phyloP scores from a whole-genome alignment of 768 basidiomycete species.

The Grammothele lineata region DNA sequence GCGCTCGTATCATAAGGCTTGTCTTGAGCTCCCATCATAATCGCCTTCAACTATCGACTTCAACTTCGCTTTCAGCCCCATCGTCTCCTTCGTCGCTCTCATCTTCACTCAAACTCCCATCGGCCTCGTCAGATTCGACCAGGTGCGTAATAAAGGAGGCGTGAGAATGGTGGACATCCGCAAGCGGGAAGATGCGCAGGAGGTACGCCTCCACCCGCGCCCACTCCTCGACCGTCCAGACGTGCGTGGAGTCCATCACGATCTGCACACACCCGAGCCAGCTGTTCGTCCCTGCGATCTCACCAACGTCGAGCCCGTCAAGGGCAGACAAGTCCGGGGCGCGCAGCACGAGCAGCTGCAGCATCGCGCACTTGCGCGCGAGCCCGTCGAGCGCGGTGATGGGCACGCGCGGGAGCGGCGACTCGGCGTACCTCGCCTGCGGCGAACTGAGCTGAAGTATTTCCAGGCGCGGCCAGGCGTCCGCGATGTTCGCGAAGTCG shows the following conservation, averaged over 20 bases:
- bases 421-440: background rate
- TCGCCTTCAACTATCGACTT: too few species aligned
- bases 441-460: background rate
- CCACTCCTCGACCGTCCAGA: too few species aligned
- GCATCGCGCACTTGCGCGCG: background rate
- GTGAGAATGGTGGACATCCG: too few species aligned
- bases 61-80: too few species aligned
- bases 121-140: too few species aligned
- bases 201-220: too few species aligned
- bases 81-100: too few species aligned
- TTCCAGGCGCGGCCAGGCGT: slow-evolving; percentile 1
- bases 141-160: too few species aligned
- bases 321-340: background rate
- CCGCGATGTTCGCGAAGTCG: background rate
- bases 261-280: background rate
- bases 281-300: background rate
- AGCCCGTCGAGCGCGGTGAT: slow-evolving; percentile 1
- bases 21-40: too few species aligned
- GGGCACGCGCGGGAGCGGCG: background rate
- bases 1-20: too few species aligned
- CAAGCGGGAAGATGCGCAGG: too few species aligned
- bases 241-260: background rate
- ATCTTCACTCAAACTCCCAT: too few species aligned
- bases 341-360: background rate
- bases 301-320: background rate